phyloP scores from a whole-genome alignment of 306 rosid species.

The Phaseolus lunatus region DNA sequence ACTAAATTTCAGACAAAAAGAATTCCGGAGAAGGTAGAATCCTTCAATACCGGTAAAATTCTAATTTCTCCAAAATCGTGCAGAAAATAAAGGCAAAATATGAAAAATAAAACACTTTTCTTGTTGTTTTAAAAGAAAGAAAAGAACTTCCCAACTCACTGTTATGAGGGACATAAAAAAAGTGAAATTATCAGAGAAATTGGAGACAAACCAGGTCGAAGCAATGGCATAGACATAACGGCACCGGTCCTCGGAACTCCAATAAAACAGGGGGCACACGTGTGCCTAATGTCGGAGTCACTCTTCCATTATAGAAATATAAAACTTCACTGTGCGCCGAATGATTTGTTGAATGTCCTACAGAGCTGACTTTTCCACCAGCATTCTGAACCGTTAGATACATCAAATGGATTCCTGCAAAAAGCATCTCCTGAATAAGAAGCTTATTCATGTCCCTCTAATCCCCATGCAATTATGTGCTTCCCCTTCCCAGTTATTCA shows the following conservation, averaged over 20 bases:
- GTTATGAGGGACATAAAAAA: background rate
- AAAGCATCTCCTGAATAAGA: too few species aligned
- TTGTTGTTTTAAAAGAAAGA: background rate
- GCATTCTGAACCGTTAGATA: too few species aligned
- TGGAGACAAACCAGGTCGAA: constrained; percentile 35
- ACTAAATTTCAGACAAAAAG: background rate
- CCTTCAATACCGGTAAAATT: background rate
- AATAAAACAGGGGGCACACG: background rate
- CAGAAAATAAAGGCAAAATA: background rate
- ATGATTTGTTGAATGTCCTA: too few species aligned
- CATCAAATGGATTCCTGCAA: too few species aligned
- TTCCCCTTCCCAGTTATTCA: too few species aligned
- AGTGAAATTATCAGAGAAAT: background rate
- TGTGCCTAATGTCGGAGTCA: background rate
- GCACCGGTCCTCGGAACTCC: background rate
- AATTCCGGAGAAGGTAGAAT: background rate
- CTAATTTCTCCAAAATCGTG: background rate
- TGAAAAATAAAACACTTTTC: background rate
- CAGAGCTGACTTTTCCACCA: too few species aligned
- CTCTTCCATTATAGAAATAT: too few species aligned
- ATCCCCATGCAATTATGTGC: too few species aligned
- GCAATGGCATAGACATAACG: constrained; percentile 11
- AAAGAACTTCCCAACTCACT: background rate
- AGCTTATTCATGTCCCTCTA: too few species aligned
- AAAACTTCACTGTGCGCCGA: too few species aligned